These are phyloP conservation scores for Eucalyptus tenuipes DNA, from an alignment of 345 rosid species.

Conservation along the genomic window DNA sequence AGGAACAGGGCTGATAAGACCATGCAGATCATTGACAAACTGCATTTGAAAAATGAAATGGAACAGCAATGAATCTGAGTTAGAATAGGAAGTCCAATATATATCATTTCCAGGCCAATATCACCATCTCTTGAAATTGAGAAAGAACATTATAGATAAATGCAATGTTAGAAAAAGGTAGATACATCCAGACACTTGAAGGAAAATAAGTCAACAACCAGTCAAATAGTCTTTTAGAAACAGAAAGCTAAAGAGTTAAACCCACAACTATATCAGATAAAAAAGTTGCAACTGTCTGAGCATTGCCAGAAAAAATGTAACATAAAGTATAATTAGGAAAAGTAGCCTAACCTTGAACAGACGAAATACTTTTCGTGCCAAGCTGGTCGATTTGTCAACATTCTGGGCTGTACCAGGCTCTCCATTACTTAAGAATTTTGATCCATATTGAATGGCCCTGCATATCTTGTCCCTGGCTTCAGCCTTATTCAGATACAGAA, in stretches of 20 bases:
- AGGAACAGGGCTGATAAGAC: slow-evolving; percentile 75
- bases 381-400: slow-evolving; percentile 88
- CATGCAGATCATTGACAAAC: slow-evolving; percentile 93
- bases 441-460: slow-evolving; percentile 95
- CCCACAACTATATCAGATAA: background rate
- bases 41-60: slow-evolving; percentile 13
- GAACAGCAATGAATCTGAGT: background rate
- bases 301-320: background rate
- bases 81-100: background rate
- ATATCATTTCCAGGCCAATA: background rate
- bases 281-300: background rate
- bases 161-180: background rate
- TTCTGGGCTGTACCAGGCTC: slow-evolving; percentile 92
- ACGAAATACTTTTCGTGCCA: slow-evolving; percentile 98
- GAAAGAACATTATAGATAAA: background rate
- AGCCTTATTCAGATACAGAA: slow-evolving; percentile 85
- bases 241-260: background rate
- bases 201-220: background rate
- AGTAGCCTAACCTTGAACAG: slow-evolving; percentile 60
- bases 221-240: background rate
- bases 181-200: background rate
- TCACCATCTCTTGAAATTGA: background rate
- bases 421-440: slow-evolving; percentile 82
- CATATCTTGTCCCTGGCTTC: slow-evolving; percentile 99
- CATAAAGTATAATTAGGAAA: background rate